Evolutionary conservation across 805 yeast species (phyloP), one percentile per base, ranked within the genome.

Genomic region (Starmerella apis): DNA sequence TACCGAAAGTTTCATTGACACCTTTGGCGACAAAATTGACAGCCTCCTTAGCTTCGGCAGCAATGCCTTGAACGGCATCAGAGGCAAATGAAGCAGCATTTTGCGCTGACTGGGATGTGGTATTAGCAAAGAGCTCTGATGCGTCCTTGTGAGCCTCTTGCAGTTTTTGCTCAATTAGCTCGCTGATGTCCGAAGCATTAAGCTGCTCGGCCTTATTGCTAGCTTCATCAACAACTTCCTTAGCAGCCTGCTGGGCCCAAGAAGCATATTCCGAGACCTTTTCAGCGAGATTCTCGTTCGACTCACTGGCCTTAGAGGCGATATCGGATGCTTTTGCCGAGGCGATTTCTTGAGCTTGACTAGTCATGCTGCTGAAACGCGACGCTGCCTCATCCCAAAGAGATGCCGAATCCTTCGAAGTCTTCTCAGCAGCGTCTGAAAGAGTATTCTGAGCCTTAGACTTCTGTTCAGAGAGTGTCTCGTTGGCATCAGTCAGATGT

Each of bases 1-100:
- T 46, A 23, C 36, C 41, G 39, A 44, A 22, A 1, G 46, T 45
- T 13, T 49, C 43, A 20, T 25, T 44, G 46, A 24, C 31, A 9
- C 32, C 47, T 53, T 41, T 25, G 24, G 44, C 44, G n/a, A 41
- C 44, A 20, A n/a, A 38, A 39, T 53, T 25, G 10, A 50, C 51
- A 4, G 56, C 56, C 14, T 49, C 51, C 38, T 47, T 46, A 5
- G 56, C 44, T 45, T 53, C 51, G 22, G 53, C 98, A 27, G 96
- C 85, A 54, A 92, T 86, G 57, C 98, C 98, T 54, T 97, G 97
- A 61, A 87, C 76, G 63, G 94, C 97, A 60, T 94, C 98, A 52
- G 86, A 80, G 55, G 74, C 73, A 66, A 92, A 90, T 67, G 88
- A 19, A 35, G 38, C 41, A 13, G 55, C 46, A 19, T 30, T 30